phyloP scores from a whole-genome alignment of 1,284 basidiomycete species.

The Papiliotrema terrestris region DNA sequence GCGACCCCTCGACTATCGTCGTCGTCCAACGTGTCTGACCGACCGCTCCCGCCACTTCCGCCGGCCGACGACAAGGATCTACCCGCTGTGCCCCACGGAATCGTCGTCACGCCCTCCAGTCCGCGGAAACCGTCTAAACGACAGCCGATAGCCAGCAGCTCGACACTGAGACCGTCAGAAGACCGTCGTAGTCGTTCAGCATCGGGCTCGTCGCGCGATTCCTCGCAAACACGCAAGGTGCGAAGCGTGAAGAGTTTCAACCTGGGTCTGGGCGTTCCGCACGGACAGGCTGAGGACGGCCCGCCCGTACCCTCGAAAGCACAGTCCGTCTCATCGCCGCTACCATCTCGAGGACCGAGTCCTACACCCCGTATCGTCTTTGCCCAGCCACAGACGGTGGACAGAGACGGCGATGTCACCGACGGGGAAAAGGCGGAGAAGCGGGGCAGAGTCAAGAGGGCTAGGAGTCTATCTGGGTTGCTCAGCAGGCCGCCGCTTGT shows the following conservation, averaged over 20 bases:
- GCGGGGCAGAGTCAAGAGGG: conserved; percentile 19
- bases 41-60: conserved; percentile 32
- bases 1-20: not conserved
- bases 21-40: conserved; percentile 10
- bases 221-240: not conserved
- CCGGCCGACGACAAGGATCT: conserved; percentile 4
- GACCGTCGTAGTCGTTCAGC: conserved; percentile 11
- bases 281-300: conserved; percentile 4
- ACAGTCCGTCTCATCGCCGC: conserved; percentile 38
- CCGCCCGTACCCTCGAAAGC: conserved; percentile 22
- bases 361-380: conserved; percentile 35
- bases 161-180: not conserved
- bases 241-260: conserved; percentile 20
- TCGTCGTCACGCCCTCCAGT: conserved; percentile 42
- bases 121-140: conserved; percentile 20
- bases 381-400: conserved; percentile 16
- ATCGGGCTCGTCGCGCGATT: not conserved
- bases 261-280: conserved; percentile 40
- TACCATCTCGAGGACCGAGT: conserved; percentile 31
- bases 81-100: conserved; percentile 14
- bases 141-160: not conserved
- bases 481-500: conserved; percentile 14
- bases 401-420: not conserved
- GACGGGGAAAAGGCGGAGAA: conserved; percentile 12
- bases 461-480: conserved; percentile 40